Evolutionary conservation across 1,284 basidiomycete genomes (phyloP).

Genomic region (Earliella scabrosa): DNA sequence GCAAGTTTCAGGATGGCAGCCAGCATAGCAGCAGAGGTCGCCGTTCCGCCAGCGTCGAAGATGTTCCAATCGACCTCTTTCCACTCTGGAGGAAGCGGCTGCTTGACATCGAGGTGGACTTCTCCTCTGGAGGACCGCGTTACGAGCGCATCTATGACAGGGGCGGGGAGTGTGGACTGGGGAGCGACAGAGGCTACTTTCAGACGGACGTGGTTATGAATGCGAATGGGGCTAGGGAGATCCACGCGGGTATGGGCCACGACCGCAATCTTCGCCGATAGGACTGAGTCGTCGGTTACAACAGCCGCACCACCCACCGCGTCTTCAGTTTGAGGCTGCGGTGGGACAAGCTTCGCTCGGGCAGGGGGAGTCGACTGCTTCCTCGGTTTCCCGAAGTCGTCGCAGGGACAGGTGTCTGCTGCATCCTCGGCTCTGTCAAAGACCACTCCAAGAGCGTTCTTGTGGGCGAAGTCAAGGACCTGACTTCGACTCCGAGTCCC

Average conservation of each 20-base stretch:
- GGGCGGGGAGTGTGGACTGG: conserved; percentile 47
- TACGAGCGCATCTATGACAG: conserved; percentile 59
- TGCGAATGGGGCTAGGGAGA: conserved; percentile 46
- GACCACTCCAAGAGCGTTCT: conserved; percentile 55
- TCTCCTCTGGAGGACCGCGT: conserved; percentile 54
- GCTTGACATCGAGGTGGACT: conserved; percentile 52
- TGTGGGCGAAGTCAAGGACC: conserved; percentile 49
- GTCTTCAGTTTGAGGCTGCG: conserved; percentile 1
- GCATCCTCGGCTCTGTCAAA: conserved; percentile 70
- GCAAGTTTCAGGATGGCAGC: conserved; percentile 57
- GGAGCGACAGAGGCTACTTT: conserved; percentile 59
- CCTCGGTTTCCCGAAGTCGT: conserved; percentile 52
- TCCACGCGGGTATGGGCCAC: conserved; percentile 60
- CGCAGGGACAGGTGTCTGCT: conserved; percentile 64
- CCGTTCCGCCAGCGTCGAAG: conserved; percentile 63
- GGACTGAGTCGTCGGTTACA: conserved; percentile 11
- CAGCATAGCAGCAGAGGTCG: conserved; percentile 66
- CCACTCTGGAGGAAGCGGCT: conserved; percentile 63
- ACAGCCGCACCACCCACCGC: background rate
- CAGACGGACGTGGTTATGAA: conserved; percentile 67
- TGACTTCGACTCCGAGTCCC: conserved; percentile 25
- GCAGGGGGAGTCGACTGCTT: conserved; percentile 24
- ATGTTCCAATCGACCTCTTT: conserved; percentile 63
- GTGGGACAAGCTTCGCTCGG: conserved; percentile 23
- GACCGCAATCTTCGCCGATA: conserved; percentile 41